Percentiles rank a stretch among this genome's conserved stretches.
phyloP scores from a whole-genome alignment of 352 stramenopile genomes.

The Pythium monospermum region DNA sequence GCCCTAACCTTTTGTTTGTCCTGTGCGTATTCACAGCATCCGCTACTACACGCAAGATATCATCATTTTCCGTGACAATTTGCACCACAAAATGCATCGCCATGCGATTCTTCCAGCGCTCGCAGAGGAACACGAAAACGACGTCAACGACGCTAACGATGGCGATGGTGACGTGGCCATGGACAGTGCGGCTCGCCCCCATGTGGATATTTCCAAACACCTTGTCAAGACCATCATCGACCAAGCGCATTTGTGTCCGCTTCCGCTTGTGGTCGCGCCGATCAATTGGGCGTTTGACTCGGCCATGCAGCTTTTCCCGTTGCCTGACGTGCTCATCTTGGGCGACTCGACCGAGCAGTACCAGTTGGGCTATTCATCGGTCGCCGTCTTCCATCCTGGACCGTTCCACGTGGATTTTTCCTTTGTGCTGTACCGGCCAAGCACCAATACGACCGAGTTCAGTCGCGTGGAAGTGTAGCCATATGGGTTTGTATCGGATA shows the following conservation, averaged over 20 bases:
- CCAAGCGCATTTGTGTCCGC: constrained; percentile 90
- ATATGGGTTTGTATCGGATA: constrained; percentile 5
- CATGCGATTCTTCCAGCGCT: constrained; percentile 72
- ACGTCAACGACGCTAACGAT: constrained; percentile 34
- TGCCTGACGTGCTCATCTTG: constrained; percentile 87
- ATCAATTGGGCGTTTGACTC: constrained; percentile 94
- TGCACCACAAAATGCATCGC: constrained; percentile 89
- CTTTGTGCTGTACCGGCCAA: constrained; percentile 82
- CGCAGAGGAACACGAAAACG: constrained; percentile 18
- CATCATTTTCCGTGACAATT: constrained; percentile 89
- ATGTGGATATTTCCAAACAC: constrained; percentile 82
- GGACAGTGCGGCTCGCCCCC: constrained; percentile 20
- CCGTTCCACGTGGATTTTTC: constrained; percentile 83
- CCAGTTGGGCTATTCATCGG: constrained; percentile 75
- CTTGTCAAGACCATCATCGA: constrained; percentile 88
- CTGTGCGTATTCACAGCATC: constrained; percentile 40
- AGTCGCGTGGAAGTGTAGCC: constrained; percentile 60
- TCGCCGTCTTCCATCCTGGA: constrained; percentile 76
- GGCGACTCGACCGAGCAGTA: constrained; percentile 80
- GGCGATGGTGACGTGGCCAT: constrained; percentile 19
- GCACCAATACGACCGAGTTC: constrained; percentile 80
- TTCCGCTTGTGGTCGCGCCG: constrained; percentile 82
- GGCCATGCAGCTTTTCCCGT: constrained; percentile 89
- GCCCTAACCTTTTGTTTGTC: neutral
- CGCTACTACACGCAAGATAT: constrained; percentile 92